These are phyloP conservation scores for Talaromyces rugulosus DNA, from an alignment of 2,329 filamentous ascomycete genomes.

Conservation along the genomic window DNA sequence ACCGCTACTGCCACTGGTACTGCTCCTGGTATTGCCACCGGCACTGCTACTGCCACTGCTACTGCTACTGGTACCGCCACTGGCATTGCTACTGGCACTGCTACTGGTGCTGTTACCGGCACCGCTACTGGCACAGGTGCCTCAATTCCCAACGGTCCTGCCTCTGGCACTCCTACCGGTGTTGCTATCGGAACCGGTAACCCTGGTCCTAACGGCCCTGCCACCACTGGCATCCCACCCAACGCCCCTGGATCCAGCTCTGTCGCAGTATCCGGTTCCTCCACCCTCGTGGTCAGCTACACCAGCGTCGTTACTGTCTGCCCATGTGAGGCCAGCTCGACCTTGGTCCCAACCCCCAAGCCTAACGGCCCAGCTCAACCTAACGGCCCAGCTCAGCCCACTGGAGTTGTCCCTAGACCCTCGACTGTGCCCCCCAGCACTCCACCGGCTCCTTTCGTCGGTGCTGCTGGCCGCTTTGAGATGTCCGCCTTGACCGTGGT, in stretches of 20 bases:
- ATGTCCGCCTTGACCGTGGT: conserved; percentile 20
- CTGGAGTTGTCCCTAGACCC: conserved; percentile 4
- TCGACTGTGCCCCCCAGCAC: conserved; percentile 8
- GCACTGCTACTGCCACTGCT: background rate
- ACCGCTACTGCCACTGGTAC: background rate
- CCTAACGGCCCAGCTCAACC: background rate
- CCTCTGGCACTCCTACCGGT: background rate
- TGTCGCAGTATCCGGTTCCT: conserved; percentile 3
- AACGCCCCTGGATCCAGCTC: background rate
- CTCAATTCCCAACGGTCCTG: background rate
- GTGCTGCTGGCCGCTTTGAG: conserved; percentile 20
- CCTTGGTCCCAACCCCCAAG: conserved; percentile 9
- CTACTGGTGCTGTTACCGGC: background rate
- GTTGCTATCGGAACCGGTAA: background rate
- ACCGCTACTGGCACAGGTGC: background rate
- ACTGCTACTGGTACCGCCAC: background rate
- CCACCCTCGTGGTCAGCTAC: conserved; percentile 4
- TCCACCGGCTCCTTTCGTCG: conserved; percentile 17
- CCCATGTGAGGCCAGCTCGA: conserved; percentile 1
- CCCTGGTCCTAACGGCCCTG: background rate
- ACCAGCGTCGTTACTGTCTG: conserved; percentile 13
- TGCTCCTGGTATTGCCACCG: background rate
- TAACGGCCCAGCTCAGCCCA: conserved; percentile 8
- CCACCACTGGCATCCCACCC: background rate
- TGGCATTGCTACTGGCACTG: background rate